These are phyloP conservation scores for Fistulifera pelliculosa DNA, from an alignment of 108 stramenopile genomes.

Conservation along the genomic window DNA sequence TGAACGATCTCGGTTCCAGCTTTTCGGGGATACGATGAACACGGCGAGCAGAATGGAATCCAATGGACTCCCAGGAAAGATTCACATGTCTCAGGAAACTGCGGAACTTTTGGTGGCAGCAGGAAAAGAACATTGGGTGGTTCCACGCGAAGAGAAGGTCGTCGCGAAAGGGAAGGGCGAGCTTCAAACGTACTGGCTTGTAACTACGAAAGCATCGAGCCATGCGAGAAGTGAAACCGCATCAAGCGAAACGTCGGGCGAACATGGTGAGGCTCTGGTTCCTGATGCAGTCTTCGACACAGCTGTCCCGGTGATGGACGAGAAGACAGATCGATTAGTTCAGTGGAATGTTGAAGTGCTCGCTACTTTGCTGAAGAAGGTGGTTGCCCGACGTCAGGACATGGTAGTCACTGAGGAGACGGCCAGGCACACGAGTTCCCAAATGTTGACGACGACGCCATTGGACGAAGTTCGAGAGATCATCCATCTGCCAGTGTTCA, in stretches of 20 bases:
- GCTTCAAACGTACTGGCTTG: slow-evolving; percentile 30
- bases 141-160: slow-evolving; percentile 26
- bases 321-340: slow-evolving; percentile 13
- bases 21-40: slow-evolving; percentile 19
- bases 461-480: slow-evolving; percentile 17
- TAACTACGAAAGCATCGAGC: background rate
- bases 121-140: slow-evolving; percentile 33
- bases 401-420: too few relatives aligned
- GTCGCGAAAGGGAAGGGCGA: slow-evolving; percentile 40
- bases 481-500: slow-evolving; percentile 17
- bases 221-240: background rate
- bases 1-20: slow-evolving; percentile 22
- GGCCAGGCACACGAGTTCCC: too few relatives aligned
- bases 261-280: background rate
- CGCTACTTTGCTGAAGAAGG: background rate
- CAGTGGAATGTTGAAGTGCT: slow-evolving; percentile 14
- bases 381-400: background rate
- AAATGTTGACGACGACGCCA: background rate
- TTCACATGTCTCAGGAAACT: slow-evolving; percentile 50
- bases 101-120: slow-evolving; percentile 30
- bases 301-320: background rate
- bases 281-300: background rate
- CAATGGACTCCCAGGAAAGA: slow-evolving; percentile 30
- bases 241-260: background rate
- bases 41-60: slow-evolving; percentile 56